These are phyloP conservation scores for Curvularia hawaiiensis DNA, from an alignment of 2,329 filamentous ascomycete genomes.

Conservation along the genomic window DNA sequence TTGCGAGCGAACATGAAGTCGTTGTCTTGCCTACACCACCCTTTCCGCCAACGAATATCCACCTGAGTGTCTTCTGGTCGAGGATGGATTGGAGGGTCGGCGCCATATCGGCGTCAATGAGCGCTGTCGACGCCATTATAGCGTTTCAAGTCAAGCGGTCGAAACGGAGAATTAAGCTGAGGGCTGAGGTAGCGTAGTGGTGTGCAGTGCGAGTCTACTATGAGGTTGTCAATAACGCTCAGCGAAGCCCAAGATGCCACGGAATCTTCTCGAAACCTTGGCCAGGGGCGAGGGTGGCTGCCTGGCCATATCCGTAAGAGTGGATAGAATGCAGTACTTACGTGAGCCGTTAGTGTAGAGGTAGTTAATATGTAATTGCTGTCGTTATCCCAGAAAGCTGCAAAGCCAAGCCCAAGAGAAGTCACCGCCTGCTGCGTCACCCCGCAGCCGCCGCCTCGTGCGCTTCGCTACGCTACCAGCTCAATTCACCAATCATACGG, in stretches of 20 bases:
- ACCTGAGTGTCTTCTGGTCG: constrained; percentile 92
- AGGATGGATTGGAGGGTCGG: constrained; percentile 93
- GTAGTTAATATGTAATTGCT: background rate
- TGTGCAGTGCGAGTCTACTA: background rate
- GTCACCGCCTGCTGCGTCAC: constrained; percentile 18
- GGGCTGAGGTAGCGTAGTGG: background rate
- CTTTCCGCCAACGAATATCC: constrained; percentile 99
- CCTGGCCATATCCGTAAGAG: background rate
- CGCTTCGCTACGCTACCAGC: background rate
- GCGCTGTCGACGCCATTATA: constrained; percentile 46
- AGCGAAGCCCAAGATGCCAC: background rate
- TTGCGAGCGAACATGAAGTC: constrained; percentile 97
- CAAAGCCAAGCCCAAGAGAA: background rate
- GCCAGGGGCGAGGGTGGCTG: constrained; percentile 8
- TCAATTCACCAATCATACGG: background rate
- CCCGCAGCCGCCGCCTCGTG: constrained; percentile 11
- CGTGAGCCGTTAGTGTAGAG: background rate
- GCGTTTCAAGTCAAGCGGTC: background rate
- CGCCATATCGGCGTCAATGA: constrained; percentile 73
- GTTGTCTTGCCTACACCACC: constrained; percentile 99
- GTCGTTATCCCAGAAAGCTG: background rate
- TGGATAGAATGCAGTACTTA: background rate
- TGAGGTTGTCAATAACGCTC: background rate
- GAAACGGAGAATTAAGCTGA: background rate
- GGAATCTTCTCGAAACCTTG: constrained; percentile 25